A percentile compares a stretch with the other conserved stretches of the same genome.
phyloP scores from a whole-genome alignment of 805 yeast species.

The Starmera dryadoides region DNA sequence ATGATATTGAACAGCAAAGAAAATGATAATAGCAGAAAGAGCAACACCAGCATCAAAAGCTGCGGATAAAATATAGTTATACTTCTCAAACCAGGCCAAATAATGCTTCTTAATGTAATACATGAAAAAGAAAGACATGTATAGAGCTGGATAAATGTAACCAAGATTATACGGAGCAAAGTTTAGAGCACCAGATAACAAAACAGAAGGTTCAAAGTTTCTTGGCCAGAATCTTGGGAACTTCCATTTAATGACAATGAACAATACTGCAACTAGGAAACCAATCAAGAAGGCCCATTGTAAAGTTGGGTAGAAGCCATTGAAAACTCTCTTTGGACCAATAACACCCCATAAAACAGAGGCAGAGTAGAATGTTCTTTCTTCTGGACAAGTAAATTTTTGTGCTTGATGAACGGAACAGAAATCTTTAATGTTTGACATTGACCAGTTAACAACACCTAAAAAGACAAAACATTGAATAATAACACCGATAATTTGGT shows the following conservation, averaged over 20 bases:
- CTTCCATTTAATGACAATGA: not conserved
- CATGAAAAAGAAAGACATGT: constrained; percentile 32
- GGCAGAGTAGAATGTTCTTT: not conserved
- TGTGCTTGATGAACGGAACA: not conserved
- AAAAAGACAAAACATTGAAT: constrained; percentile 49
- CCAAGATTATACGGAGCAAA: not conserved
- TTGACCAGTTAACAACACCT: constrained; percentile 39
- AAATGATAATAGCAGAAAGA: constrained; percentile 38
- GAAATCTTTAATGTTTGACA: constrained; percentile 29
- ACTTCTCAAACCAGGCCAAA: constrained; percentile 45
- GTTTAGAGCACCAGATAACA: not conserved
- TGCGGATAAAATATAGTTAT: constrained; percentile 41
- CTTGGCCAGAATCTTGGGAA: not conserved
- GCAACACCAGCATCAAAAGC: constrained; percentile 53
- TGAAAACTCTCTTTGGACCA: not conserved
- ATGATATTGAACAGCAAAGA: constrained; percentile 38
- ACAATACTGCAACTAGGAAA: not conserved
- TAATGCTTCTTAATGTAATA: constrained; percentile 40
- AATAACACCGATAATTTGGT: constrained; percentile 44
- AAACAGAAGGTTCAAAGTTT: not conserved
- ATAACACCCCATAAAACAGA: not conserved
- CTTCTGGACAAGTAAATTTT: constrained; percentile 3
- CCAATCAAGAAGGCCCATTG: not conserved
- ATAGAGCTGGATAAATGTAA: constrained; percentile 5
- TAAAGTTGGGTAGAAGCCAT: constrained; percentile 12